Conservation (phyloP, 108 stramenopile species). For the Pseudonitzschia pungens region DNA sequence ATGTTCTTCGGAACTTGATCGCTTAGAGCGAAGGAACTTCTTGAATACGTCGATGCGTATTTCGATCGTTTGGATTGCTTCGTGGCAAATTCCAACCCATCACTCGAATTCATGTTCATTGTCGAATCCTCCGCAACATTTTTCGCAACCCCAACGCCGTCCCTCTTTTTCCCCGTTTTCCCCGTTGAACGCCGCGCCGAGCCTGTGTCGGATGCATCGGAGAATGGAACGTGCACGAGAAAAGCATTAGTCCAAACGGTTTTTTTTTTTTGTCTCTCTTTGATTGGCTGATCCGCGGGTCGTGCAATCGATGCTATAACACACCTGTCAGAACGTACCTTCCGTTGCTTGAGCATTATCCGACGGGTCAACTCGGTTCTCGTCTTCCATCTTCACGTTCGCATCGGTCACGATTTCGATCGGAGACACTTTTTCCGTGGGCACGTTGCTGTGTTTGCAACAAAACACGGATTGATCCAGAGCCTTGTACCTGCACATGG, state of each 20-base stretch:
- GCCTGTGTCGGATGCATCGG: neutral
- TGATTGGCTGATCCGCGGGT: too few species aligned
- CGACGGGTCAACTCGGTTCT: neutral
- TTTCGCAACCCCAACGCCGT: neutral
- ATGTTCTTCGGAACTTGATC: slow-evolving; percentile 2
- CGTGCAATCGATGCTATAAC: too few species aligned
- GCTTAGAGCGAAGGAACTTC: neutral
- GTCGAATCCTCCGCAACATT: neutral
- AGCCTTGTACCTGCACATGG: slow-evolving; percentile 7
- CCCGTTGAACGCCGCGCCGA: neutral
- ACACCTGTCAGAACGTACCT: neutral
- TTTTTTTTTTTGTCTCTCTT: too few species aligned
- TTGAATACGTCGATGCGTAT: neutral
- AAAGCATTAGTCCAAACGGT: too few species aligned
- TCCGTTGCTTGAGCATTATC: neutral
- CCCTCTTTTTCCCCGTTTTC: neutral
- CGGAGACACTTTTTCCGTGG: slow-evolving; percentile 11
- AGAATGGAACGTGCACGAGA: neutral
- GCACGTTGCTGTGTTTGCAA: neutral
- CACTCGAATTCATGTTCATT: neutral
- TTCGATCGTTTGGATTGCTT: slow-evolving; percentile 1
- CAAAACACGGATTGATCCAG: slow-evolving; percentile 20
- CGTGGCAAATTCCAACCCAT: neutral
- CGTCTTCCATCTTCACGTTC: neutral
- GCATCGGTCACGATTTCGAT: neutral